Percentiles rank a stretch among this genome's conserved stretches.
phyloP scores from a whole-genome alignment of 352 stramenopile genomes.

The Globisporangium nodosum region DNA sequence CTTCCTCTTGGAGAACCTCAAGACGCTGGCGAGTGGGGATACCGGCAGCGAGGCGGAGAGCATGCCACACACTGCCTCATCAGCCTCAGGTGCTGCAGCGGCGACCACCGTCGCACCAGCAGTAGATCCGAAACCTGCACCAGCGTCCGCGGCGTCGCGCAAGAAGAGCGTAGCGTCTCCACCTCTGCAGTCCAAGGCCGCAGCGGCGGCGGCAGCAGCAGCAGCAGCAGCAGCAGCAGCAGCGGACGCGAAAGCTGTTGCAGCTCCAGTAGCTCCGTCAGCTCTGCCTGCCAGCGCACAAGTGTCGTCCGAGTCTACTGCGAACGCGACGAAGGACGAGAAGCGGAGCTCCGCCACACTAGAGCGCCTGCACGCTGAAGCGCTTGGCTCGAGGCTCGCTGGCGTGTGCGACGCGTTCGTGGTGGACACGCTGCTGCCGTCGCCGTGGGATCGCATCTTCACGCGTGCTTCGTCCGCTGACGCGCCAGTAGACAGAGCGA shows the following conservation, averaged over 20 bases:
- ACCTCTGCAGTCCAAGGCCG: conserved; percentile 13
- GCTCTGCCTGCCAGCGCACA: not conserved
- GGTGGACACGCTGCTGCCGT: conserved; percentile 21
- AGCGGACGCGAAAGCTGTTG: not conserved
- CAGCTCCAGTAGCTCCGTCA: not conserved
- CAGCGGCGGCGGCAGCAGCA: too few relatives aligned
- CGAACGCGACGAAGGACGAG: not conserved
- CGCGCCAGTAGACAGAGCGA: not conserved
- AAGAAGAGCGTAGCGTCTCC: conserved; percentile 21
- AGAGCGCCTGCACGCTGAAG: conserved; percentile 7
- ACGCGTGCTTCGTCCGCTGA: too few relatives aligned
- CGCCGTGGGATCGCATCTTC: conserved; percentile 14
- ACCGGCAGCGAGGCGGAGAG: not conserved
- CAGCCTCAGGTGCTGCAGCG: conserved; percentile 12
- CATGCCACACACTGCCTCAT: conserved; percentile 7
- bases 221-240: not conserved
- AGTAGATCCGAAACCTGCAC: conserved; percentile 11
- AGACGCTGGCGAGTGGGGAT: not conserved
- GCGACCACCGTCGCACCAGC: conserved; percentile 6
- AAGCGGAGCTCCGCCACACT: conserved; percentile 2
- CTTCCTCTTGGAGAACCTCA: conserved; percentile 11
- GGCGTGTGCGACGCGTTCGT: conserved; percentile 17
- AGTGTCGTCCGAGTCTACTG: not conserved
- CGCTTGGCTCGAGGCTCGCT: conserved; percentile 15
- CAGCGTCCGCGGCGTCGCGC: conserved; percentile 3